Evolutionary conservation across 306 rosid species (phyloP), one percentile per base, ranked within the genome.

Genomic region (Sesbania bispinosa): DNA sequence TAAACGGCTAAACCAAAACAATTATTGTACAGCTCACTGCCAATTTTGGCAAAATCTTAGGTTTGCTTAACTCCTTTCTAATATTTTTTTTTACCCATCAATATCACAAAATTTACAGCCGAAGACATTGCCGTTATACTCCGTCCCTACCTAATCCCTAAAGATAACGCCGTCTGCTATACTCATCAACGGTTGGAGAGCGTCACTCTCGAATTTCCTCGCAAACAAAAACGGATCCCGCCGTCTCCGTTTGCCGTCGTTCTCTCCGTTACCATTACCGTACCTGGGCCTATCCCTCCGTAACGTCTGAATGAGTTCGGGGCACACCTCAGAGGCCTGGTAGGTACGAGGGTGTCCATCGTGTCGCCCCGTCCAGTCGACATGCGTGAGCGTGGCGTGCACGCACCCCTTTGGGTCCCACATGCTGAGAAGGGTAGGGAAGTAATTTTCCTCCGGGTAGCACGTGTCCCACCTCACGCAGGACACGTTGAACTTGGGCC

Each of bases 371-470:
- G 9, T 35, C 93, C 89, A 92, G 15, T 88, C 83, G 77, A 92
- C 96, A 60, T 88, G 93, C 7, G 93, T 92, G 36, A 92, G 91
- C 36, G 97, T 92, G 3, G 88, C 91, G 0, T 65, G 85, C 50
- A 88, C 88, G 69, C 89, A 79, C 9, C 88, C 84, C 1, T 53
- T 55, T 0, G 80, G 74, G 67, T 92, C 93, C 66, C 82, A 50
- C 91, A 82, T 81, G 77, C 67, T 70, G 1, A 92, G 57, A 6
- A 92, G 90, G 69, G 97, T 89, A 64, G 93, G 91, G 24, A 92
- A 92, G 82, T 87, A 92, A 77, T 85, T 87, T 42, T 92, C 88
- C 20, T 89, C 92, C 0, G 90, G 93, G 52, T 87, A 92, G 30
- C 96, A 92, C 75, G 83, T 47, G 82, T 87, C 35, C 18, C 2